phyloP scores from a whole-genome alignment of 129 eudicot species.

The Deinandra increscens region DNA sequence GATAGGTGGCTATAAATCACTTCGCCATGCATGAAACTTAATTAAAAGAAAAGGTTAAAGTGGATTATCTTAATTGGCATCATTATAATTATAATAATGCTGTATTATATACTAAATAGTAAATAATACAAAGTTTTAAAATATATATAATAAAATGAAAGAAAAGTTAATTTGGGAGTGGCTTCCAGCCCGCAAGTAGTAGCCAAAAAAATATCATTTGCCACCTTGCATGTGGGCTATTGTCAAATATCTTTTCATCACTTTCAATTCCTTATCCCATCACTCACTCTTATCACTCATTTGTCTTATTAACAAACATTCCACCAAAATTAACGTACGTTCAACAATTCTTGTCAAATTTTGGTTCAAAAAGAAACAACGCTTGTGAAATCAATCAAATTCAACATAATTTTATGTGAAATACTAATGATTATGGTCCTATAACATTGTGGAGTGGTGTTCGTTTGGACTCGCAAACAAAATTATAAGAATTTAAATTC shows the following conservation, averaged over 20 bases:
- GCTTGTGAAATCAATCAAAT: neutral
- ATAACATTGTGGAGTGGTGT: too few relatives aligned
- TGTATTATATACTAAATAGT: neutral
- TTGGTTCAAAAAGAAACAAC: too few relatives aligned
- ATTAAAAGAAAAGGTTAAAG: neutral
- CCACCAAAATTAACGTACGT: neutral
- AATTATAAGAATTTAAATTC: too few relatives aligned
- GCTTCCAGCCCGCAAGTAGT: conserved; percentile 50
- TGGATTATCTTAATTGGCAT: conserved; percentile 18
- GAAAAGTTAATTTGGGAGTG: conserved; percentile 40
- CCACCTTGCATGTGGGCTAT: conserved; percentile 12
- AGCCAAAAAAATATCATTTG: conserved; percentile 22
- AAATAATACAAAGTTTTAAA: neutral
- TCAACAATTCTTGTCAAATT: too few relatives aligned
- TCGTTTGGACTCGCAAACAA: too few relatives aligned
- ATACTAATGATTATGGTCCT: too few relatives aligned
- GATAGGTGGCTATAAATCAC: conserved; percentile 13
- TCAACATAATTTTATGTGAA: too few relatives aligned
- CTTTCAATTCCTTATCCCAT: too few relatives aligned
- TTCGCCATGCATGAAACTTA: conserved; percentile 24
- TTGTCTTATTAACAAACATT: conserved; percentile 12
- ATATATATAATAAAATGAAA: too few relatives aligned
- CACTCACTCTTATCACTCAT: conserved; percentile 3
- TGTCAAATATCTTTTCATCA: conserved; percentile 20
- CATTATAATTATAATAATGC: neutral